phyloP scores from a whole-genome alignment of 1,284 basidiomycete genomes.

The Chiua sp. region DNA sequence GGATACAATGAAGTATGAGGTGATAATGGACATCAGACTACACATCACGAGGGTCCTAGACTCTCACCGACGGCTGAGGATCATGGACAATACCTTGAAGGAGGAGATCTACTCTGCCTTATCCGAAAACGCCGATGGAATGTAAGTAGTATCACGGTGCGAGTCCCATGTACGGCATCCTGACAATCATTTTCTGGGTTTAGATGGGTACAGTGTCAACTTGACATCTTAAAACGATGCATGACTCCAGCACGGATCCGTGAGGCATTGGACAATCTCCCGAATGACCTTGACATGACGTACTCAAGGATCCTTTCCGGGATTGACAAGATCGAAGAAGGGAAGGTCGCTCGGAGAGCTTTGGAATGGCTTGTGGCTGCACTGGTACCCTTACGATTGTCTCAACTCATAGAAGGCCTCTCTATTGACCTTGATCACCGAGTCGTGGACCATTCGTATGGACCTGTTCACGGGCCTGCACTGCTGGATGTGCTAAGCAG shows the following conservation, averaged over 20 bases:
- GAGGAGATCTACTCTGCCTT: conserved; percentile 2
- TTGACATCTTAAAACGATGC: not conserved
- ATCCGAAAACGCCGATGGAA: conserved; percentile 7
- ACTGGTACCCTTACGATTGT: conserved; percentile 7
- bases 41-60: conserved; percentile 14
- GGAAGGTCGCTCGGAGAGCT: not conserved
- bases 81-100: conserved; percentile 4
- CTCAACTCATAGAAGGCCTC: conserved; percentile 15
- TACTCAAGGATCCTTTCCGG: conserved; percentile 11
- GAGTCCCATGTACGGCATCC: rapidly evolving
- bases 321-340: not conserved
- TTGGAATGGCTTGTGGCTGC: conserved; percentile 15
- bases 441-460: not conserved
- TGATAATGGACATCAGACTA: conserved; percentile 6
- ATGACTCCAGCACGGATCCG: not conserved
- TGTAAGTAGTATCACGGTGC: not conserved
- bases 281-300: conserved; percentile 3
- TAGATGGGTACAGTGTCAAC: conserved; percentile 17
- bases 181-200: not conserved
- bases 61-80: conserved; percentile 13
- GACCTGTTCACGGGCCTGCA: conserved; percentile 7
- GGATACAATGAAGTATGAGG: conserved; percentile 5
- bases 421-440: not conserved
- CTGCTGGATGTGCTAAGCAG: conserved; percentile 14
- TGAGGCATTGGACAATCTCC: conserved; percentile 1